Base-by-base conservation (phyloP, 306 rosid species). In the Vigna reflexopilosa region DNA sequence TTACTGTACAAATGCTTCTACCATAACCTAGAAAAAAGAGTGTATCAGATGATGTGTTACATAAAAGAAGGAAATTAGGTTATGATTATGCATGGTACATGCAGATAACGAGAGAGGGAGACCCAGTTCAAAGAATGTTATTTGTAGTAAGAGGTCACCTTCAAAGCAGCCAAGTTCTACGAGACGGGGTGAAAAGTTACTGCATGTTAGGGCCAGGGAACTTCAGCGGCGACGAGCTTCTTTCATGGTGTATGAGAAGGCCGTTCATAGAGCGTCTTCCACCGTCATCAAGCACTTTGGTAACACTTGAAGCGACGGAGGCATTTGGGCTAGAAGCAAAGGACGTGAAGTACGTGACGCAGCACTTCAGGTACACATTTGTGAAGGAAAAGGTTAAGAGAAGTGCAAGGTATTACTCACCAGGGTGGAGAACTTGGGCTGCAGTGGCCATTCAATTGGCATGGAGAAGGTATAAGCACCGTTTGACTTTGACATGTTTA, bases 361-460 rank as follows among this genome's bases (percentile, higher is more conserved):
- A 93, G 42, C 98, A 95, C 84, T 95, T 95, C 45, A 87, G 99
- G 36, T 92, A 92, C 96, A 92, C 97, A 0, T 95, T 95, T 67
- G 88, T 89, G 62, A 95, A 89, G 54, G 98, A 95, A 44, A 95
- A 92, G 78, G 96, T 95, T 0, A 93, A 89, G 89, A 85, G 99
- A 20, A 91, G 98, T 47, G 99, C 95, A 0, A 85, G 97, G 84
- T 95, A 95, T 77, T 95, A 95, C 84, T 93, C 98, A 0, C 98
- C 98, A 0, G 98, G 98, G 0, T 95, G 98, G 98, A 89, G 98
- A 52, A 95, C 98, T 28, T 92, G 98, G 98, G 98, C 97, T 1
- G 92, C 97, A 0, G 98, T 95, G 38, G 98, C 98, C 13, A 91
- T 95, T 51, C 98, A 95, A 44, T 58, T 95, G 45, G 97, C 98